Evolutionary conservation across 768 basidiomycete species (phyloP).

Genomic region (Phallus indusiatus): DNA sequence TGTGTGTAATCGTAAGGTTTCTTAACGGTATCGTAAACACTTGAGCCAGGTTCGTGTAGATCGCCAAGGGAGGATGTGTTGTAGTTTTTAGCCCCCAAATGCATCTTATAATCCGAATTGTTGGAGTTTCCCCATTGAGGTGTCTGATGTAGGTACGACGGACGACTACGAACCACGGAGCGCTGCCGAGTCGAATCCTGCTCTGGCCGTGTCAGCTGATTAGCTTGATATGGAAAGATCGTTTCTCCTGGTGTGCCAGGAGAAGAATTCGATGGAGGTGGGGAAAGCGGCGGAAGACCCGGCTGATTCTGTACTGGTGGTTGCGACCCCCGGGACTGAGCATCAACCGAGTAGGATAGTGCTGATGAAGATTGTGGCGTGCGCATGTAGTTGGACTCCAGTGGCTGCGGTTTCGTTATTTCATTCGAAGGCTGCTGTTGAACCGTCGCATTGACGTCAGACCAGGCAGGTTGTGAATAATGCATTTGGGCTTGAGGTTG

Average conservation of each 20-base stretch:
- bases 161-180: not conserved
- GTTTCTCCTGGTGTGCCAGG: conserved; percentile 5
- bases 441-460: not conserved
- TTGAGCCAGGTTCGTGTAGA: conserved; percentile 20
- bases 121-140: conserved; percentile 3
- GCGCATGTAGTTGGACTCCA: not conserved
- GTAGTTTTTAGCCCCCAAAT: not conserved
- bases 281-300: conserved; percentile 6
- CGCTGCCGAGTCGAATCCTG: conserved; percentile 2
- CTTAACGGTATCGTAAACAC: conserved; percentile 53
- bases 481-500: conserved; percentile 9
- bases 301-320: not conserved
- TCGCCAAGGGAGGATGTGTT: not conserved
- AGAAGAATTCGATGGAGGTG: conserved; percentile 8
- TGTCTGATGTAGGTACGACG: conserved; percentile 7
- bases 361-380: not conserved
- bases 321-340: not conserved
- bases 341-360: not conserved
- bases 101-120: not conserved
- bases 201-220: not conserved
- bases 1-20: conserved; percentile 91
- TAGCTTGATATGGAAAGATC: conserved; percentile 1
- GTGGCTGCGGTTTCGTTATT: not conserved
- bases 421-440: not conserved
- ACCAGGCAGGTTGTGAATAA: conserved; percentile 4